Evolutionary conservation across 1,284 basidiomycete species (phyloP).

Genomic region (Golubevia sp.): DNA sequence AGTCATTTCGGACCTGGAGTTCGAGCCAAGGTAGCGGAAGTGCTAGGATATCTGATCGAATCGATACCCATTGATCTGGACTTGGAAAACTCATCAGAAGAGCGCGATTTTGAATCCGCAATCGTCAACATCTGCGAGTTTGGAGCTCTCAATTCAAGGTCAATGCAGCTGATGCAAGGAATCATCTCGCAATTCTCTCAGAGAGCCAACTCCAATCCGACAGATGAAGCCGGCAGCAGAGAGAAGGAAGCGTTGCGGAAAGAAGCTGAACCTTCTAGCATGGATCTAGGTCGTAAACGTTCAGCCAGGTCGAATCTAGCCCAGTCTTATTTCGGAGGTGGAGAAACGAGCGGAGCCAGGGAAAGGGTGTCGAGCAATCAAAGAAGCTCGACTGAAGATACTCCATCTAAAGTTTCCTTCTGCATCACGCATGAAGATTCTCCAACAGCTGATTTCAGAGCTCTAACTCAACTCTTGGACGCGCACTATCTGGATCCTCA

Average conservation of each 20-base stretch:
- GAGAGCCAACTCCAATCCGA: constrained; percentile 21
- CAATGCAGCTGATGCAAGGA: constrained; percentile 41
- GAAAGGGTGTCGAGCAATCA: background rate
- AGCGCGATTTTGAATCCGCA: too few relatives aligned
- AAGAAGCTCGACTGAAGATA: constrained; percentile 8
- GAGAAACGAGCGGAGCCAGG: background rate
- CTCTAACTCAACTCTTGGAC: constrained; percentile 42
- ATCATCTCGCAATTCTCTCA: constrained; percentile 46
- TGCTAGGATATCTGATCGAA: constrained; percentile 35
- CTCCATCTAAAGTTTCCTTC: constrained; percentile 35
- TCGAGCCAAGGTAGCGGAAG: constrained; percentile 43
- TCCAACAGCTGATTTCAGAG: constrained; percentile 42
- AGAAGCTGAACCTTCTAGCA: background rate
- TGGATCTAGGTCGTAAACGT: too few relatives aligned
- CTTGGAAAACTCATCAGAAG: constrained; percentile 19
- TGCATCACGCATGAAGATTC: constrained; percentile 51
- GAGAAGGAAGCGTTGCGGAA: background rate
- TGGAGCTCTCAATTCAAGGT: constrained; percentile 49
- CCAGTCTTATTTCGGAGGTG: background rate
- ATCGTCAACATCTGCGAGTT: constrained; percentile 44
- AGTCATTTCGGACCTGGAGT: constrained; percentile 52
- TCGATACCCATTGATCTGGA: constrained; percentile 28
- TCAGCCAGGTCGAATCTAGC: constrained; percentile 3
- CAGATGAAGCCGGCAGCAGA: background rate
- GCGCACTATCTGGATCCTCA: constrained; percentile 43